Base-by-base conservation (phyloP, 1,284 basidiomycete genomes). In the Cutaneotrichosporon sp. region DNA sequence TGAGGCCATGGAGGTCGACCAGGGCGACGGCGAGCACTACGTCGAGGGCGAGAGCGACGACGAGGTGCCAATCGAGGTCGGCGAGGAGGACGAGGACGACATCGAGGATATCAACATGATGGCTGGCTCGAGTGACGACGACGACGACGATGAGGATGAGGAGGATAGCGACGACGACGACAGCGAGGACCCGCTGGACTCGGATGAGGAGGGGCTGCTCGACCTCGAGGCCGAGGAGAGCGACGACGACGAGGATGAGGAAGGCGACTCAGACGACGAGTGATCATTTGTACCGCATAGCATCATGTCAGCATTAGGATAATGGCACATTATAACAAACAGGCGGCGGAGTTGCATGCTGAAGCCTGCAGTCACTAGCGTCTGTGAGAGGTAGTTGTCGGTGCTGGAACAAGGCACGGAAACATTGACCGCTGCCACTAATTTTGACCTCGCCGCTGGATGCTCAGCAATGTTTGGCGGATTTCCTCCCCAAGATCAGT, bases 161-260 rank as follows among this genome's bases (percentile, higher is more conserved):
- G 73, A 73, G 14, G 72, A 70, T 9, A 74, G 76, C 34, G 88
- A 81, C 4, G 84, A 83, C 4, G 85, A 83, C 71, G 77, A 77
- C 0, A 84, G 83, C 31, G 85, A 74, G 13, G 73, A 74, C 26
- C 60, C 34, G 13, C 66, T 68, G 46, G 76, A 77, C 72, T 89
- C 89, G 49, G 76, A 76, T 11, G 86, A 87, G 40, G 87, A 87
- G 85, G 86, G 67, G 87, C 86, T 52, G 87, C 86, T 75, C 77
- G 90, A 69, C 88, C 89, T 73, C 21, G 76, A 76, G 63, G 77
- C 71, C 13, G 84, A 85, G 63, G 84, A 84, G 55, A 84, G 84
- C 14, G 83, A 83, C 36, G 84, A 83, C 21, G 86, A 89, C 71
- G 89, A 89, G 2, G 83, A 83, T 14, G 86, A 85, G 7, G 86